Conservation (phyloP, 2,329 filamentous ascomycete genomes). For the Tolypocladium sp. region DNA sequence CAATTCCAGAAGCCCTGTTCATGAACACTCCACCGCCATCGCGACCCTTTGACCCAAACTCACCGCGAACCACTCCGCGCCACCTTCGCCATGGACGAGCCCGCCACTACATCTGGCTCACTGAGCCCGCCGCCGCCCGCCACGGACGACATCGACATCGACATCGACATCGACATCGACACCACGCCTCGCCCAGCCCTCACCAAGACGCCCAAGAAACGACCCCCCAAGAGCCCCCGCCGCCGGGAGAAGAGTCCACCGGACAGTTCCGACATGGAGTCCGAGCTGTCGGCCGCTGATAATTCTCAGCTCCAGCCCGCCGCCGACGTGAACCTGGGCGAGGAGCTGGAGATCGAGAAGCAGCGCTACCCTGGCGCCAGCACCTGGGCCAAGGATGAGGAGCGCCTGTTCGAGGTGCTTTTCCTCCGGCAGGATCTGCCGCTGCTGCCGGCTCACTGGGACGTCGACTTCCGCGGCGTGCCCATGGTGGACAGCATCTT, state of each 20-base stretch:
- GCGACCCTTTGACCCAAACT: not conserved
- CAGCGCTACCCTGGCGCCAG: slow-evolving; percentile 29
- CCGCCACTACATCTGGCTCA: not conserved
- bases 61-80: not conserved
- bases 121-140: not conserved
- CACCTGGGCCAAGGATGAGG: slow-evolving; percentile 43
- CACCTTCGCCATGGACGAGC: not conserved
- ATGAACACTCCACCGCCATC: not conserved
- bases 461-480: slow-evolving; percentile 28
- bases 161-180: not conserved
- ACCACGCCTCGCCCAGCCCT: not conserved
- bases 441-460: slow-evolving; percentile 30
- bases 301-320: not conserved
- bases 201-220: not conserved
- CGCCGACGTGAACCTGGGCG: slow-evolving; percentile 2
- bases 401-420: slow-evolving; percentile 30
- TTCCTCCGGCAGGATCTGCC: slow-evolving; percentile 31
- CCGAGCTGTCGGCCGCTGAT: not conserved
- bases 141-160: not conserved
- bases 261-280: not conserved
- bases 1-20: not conserved
- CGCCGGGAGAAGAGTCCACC: not conserved
- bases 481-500: slow-evolving; percentile 29
- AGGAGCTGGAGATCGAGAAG: slow-evolving; percentile 36
- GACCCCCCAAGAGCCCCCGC: not conserved